Percentiles rank a stretch among this genome's conserved stretches.
Evolutionary conservation across 2,329 filamentous ascomycete species (phyloP).

Genomic region (Tolypocladium nubicola): DNA sequence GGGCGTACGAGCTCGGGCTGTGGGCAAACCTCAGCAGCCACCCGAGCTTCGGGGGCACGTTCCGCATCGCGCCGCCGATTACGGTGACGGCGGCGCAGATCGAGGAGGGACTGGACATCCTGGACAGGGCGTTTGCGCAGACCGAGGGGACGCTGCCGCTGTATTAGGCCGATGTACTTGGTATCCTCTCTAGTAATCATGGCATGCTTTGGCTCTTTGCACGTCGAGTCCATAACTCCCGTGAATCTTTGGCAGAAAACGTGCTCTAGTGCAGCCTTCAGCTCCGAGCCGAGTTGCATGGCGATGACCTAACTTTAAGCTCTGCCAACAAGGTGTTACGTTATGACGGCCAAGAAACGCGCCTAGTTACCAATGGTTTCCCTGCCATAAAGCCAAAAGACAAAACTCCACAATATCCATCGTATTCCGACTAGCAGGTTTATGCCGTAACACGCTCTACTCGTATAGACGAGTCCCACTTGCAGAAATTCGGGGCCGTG

Average conservation of each 20-base stretch:
- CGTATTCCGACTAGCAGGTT: not conserved
- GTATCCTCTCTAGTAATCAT: not conserved
- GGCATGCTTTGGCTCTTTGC: not conserved
- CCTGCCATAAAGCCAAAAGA: not conserved
- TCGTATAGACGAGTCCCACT: not conserved
- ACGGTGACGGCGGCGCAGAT: slow-evolving; percentile 41
- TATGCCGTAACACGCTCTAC: not conserved
- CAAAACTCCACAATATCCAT: not conserved
- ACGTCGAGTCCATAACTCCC: not conserved
- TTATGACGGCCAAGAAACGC: not conserved
- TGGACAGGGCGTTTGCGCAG: slow-evolving; percentile 43
- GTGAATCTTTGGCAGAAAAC: not conserved
- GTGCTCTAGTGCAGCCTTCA: not conserved
- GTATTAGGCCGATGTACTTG: slow-evolving; percentile 8
- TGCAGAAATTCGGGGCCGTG: not conserved
- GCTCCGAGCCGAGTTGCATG: not conserved
- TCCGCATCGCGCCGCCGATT: slow-evolving; percentile 50
- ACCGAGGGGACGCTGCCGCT: slow-evolving; percentile 19
- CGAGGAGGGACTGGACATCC: slow-evolving; percentile 38
- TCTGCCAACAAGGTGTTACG: not conserved
- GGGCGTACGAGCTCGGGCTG: slow-evolving; percentile 39
- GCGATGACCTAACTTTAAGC: not conserved
- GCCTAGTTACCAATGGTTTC: not conserved
- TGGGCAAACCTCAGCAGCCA: slow-evolving; percentile 47
- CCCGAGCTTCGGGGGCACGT: slow-evolving; percentile 43